Percentiles rank a stretch among this genome's conserved stretches.
These are phyloP conservation scores for Ceratocystis cubensis DNA, from an alignment of 2,329 filamentous ascomycete species.

Conservation along the genomic window DNA sequence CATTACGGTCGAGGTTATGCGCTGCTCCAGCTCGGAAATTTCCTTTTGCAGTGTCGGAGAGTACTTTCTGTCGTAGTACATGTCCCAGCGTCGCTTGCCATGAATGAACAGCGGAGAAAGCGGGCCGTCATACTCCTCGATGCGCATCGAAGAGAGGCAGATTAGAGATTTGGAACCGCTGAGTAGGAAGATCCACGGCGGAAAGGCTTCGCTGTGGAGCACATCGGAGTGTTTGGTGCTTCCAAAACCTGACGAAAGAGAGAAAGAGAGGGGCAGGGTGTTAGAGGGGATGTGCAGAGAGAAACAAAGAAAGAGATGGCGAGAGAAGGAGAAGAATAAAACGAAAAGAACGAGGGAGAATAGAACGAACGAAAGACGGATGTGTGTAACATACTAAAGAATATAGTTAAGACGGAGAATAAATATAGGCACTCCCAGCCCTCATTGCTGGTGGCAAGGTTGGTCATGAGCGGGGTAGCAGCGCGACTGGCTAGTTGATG, in stretches of 20 bases:
- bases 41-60: conserved; percentile 6
- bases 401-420: conserved; percentile 28
- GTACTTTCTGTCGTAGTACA: conserved; percentile 19
- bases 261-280: background rate
- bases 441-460: conserved; percentile 22
- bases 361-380: background rate
- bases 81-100: conserved; percentile 24
- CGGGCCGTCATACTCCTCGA: conserved; percentile 23
- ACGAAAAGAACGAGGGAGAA: background rate
- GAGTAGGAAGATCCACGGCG: conserved; percentile 29
- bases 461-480: conserved; percentile 26
- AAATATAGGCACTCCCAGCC: conserved; percentile 25
- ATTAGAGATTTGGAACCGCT: conserved; percentile 26
- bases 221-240: conserved; percentile 26
- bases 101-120: conserved; percentile 24
- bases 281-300: background rate
- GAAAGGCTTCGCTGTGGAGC: conserved; percentile 27
- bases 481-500: conserved; percentile 27
- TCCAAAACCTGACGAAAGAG: conserved; percentile 23
- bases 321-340: background rate
- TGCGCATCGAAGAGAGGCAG: conserved; percentile 15
- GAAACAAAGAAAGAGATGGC: background rate
- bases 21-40: conserved; percentile 15
- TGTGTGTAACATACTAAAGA: conserved; percentile 25
- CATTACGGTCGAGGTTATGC: conserved; percentile 12